A percentile compares a stretch with the other conserved stretches of the same genome.
phyloP scores from a whole-genome alignment of 2,329 filamentous ascomycete genomes.

The Fusarium marasasianum region DNA sequence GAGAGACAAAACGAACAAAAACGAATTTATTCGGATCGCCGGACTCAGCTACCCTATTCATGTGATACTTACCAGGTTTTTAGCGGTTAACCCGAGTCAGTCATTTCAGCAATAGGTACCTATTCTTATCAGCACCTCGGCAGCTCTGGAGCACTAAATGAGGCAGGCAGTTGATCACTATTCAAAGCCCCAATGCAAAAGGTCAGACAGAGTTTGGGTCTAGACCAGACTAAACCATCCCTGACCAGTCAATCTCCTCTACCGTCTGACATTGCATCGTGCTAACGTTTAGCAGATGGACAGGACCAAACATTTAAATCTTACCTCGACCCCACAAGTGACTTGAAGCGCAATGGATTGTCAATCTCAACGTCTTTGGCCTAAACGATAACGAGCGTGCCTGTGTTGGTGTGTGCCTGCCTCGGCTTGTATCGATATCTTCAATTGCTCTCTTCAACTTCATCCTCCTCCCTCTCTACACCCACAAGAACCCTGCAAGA shows the following conservation, averaged over 20 bases:
- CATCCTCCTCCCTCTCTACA: neutral
- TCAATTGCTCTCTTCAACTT: neutral
- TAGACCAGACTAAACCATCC: neutral
- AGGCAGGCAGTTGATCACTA: neutral
- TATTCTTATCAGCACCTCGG: neutral
- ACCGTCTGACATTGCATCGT: neutral
- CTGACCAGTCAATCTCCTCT: neutral
- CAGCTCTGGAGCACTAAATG: neutral
- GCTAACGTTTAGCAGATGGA: neutral
- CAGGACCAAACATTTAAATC: neutral
- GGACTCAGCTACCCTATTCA: neutral
- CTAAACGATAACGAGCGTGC: neutral
- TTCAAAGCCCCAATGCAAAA: neutral
- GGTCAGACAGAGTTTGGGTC: constrained; percentile 5
- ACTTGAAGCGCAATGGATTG: neutral
- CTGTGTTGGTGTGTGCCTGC: neutral
- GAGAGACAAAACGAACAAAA: neutral
- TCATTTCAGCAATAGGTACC: neutral
- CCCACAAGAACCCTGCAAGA: neutral
- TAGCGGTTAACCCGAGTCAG: neutral
- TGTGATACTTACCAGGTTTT: neutral
- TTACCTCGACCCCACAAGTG: constrained; percentile 9
- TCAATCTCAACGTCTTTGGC: neutral
- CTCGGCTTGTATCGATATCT: neutral
- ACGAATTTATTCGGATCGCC: neutral